Evolutionary conservation across 2,329 filamentous ascomycete genomes (phyloP).

Genomic region (Helotiales sp.): DNA sequence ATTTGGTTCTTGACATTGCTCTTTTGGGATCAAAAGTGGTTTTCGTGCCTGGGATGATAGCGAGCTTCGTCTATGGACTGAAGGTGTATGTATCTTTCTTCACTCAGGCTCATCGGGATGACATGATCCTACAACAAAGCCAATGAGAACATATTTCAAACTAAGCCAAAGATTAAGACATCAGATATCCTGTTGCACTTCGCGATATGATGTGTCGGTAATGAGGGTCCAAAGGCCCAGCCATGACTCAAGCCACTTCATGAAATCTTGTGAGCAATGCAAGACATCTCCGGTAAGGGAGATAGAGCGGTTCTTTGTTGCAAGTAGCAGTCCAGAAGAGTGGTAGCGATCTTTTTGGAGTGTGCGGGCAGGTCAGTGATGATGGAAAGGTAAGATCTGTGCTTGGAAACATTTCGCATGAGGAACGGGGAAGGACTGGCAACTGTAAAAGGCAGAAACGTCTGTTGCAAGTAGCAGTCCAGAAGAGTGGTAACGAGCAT

Average conservation of each 20-base stretch:
- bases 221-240: neutral
- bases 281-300: neutral
- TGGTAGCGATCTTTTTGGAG: slow-evolving; percentile 18
- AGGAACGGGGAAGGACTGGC: neutral
- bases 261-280: neutral
- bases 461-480: slow-evolving; percentile 9
- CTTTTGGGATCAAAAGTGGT: no score
- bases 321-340: slow-evolving; percentile 23
- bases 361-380: no score
- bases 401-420: neutral
- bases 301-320: slow-evolving; percentile 19
- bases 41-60: no score
- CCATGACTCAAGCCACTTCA: neutral
- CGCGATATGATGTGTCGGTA: neutral
- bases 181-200: neutral
- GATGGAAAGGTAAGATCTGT: neutral
- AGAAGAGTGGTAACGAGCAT: slow-evolving; percentile 1
- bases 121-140: neutral
- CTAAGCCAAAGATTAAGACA: neutral
- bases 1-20: no score
- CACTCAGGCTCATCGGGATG: no score
- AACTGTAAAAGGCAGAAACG: no score
- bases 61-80: no score
- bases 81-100: no score
- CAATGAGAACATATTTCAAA: neutral